These are phyloP conservation scores for Apiotrichum porosum DNA, from an alignment of 1,284 basidiomycete species.

Conservation along the genomic window DNA sequence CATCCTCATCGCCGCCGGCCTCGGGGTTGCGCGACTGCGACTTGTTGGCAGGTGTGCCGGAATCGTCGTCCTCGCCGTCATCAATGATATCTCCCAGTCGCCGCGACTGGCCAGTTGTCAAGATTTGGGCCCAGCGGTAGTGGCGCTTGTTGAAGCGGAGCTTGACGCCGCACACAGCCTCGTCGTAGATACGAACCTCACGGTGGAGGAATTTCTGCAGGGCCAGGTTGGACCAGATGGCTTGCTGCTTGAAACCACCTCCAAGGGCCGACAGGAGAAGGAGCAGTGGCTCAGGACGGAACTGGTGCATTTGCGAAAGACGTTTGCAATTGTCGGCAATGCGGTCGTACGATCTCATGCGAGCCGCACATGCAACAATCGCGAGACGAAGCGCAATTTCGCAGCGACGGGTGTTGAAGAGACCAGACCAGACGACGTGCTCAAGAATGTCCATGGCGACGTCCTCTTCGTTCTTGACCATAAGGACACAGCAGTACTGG, in stretches of 20 bases:
- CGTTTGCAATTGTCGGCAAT: conserved; percentile 56
- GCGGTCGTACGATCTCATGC: conserved; percentile 55
- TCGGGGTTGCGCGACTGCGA: background rate
- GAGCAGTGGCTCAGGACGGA: conserved; percentile 60
- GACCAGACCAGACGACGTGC: conserved; percentile 71
- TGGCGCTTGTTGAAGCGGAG: conserved; percentile 17
- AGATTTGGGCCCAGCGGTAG: conserved; percentile 42
- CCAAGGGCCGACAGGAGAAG: conserved; percentile 63
- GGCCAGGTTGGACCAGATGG: conserved; percentile 66
- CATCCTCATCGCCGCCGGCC: conserved; percentile 7
- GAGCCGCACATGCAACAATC: conserved; percentile 67
- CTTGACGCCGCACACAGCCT: conserved; percentile 59
- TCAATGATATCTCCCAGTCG: conserved; percentile 21
- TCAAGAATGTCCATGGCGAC: conserved; percentile 71
- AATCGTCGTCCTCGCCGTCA: conserved; percentile 13
- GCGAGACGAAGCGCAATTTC: conserved; percentile 69
- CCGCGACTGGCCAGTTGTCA: conserved; percentile 19
- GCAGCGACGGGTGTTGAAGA: conserved; percentile 61
- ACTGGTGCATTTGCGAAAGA: conserved; percentile 67
- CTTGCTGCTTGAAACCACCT: conserved; percentile 61
- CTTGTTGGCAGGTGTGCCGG: conserved; percentile 1
- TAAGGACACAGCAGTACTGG: conserved; percentile 79
- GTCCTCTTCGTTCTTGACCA: conserved; percentile 58
- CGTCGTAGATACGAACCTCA: conserved; percentile 65
- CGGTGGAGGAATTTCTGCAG: conserved; percentile 75